Conservation (phyloP, 768 basidiomycete genomes). For the Boletus patriciae region DNA sequence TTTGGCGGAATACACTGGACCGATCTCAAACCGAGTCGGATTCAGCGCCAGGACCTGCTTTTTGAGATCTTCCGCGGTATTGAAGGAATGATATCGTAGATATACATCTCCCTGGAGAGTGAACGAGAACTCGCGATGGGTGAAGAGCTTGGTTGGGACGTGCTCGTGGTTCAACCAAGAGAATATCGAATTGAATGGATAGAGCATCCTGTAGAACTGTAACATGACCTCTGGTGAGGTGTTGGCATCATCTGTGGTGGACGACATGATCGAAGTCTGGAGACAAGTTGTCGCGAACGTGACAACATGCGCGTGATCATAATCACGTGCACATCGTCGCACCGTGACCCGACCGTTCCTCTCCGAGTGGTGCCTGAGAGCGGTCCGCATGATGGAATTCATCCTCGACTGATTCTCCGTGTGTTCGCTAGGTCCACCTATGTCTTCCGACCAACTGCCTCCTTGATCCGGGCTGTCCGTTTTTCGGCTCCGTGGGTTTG, state of each 20-base stretch:
- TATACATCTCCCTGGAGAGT: slow-evolving; percentile 76
- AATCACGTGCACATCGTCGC: slow-evolving; percentile 14
- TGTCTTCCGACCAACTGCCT: too few species aligned
- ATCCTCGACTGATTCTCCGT: not conserved
- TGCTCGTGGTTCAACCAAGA: slow-evolving; percentile 95
- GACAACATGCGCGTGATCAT: slow-evolving; percentile 18
- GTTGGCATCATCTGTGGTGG: slow-evolving; percentile 19
- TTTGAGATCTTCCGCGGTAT: slow-evolving; percentile 83
- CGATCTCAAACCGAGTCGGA: slow-evolving; percentile 95
- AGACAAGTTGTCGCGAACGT: not conserved
- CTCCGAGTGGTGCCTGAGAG: too few species aligned
- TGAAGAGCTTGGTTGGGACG: slow-evolving; percentile 75
- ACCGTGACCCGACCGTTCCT: too few species aligned
- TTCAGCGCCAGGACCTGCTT: slow-evolving; percentile 81
- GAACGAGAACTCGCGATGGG: slow-evolving; percentile 94
- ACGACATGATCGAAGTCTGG: slow-evolving; percentile 6
- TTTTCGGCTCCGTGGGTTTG: too few species aligned
- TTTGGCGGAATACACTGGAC: slow-evolving; percentile 85
- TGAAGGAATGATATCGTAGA: slow-evolving; percentile 83
- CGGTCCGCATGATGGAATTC: too few species aligned
- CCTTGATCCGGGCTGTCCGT: too few species aligned
- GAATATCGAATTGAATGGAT: slow-evolving; percentile 93
- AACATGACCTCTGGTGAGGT: slow-evolving; percentile 64
- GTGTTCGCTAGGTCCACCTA: too few species aligned
- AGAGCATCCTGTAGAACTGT: slow-evolving; percentile 84